Evolutionary conservation across 305 asterid genomes (phyloP), one percentile per base, ranked within the genome.

Genomic region (Caryopteris hybrid): DNA sequence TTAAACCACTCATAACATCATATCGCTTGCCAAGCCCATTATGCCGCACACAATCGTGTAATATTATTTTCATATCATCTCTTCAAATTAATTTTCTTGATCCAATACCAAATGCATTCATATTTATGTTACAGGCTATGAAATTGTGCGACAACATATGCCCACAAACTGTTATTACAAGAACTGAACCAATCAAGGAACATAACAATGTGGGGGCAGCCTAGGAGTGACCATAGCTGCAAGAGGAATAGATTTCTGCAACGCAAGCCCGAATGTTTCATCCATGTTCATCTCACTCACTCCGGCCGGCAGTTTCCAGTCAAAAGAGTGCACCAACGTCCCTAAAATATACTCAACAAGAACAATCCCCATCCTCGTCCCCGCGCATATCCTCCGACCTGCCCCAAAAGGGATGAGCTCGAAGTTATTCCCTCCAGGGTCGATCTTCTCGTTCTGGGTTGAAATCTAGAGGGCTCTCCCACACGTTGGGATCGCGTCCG

Each of bases 201-300:
- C 65, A 62, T 81, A 84, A 67, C 78, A 72, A 65, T 66, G 17
- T 8, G 54, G 18, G 41, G 83, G 74, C 34, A 81, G 9, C 61
- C 85, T 70, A 36, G 86, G 86, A 63, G 68, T 69, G 53, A 81
- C 64, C 64, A 72, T 58, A 14, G 89, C 86, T 16, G 66, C 55
- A 27, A 84, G 79, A 67, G 89, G 86, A 5, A 79, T 74, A 47
- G 76, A 75, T 41, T 81, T 84, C 72, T 81, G 86, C 83, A 84
- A 61, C 13, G 86, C 86, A 13, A 84, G 72, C 14, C 89, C 89
- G 69, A 84, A 81, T 9, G 43, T 8, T 66, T 84, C 86, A 0
- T 79, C 86, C 89, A 79, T 81, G 70, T 81, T 64, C 34, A 84
- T 38, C 58, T 70, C 79, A 12, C 1, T 13, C 20, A 58, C 70